Evolutionary conservation across 352 stramenopile species (phyloP), one percentile per base, ranked within the genome.

Genomic region (Hyaloperonospora brassicae): DNA sequence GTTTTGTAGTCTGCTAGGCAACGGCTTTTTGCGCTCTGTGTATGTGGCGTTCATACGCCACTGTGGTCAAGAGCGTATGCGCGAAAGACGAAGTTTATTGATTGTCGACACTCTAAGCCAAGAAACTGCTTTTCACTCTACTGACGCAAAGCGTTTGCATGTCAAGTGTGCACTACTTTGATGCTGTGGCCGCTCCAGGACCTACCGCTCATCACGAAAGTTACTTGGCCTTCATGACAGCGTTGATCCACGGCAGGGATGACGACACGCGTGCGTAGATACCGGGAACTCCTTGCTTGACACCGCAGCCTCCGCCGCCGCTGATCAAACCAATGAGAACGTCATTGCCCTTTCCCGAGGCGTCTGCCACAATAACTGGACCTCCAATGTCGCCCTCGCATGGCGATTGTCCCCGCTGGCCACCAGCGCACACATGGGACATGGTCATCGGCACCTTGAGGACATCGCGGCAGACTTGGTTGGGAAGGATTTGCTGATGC

Each of bases 321-420:
- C 51, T 70, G 6, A 77, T 59, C 14, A 84, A 21, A 14, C 79
- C 79, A 5, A 85, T 68, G 9, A 84, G 36, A 5, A 68, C 53
- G 70, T 81, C 54, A 59, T 67, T 48, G 40, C 48, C 35, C 48
- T 65, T 46, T 30, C 49, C 53, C 36, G 44, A 47, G 22, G n/a
- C 45, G 25, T 65, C 55, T 40, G 68, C 51, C 25, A 56, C 54
- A 25, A 71, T 51, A 9, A 74, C 45, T 0, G 64, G 68, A 25
- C 69, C 62, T 23, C 69, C 69, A 2, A 39, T 64, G 48, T 77
- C 66, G 13, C 63, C 61, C 41, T 66, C 30, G 56, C 69, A 75
- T 27, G 66, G 39, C n/a, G 57, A 64, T 34, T 72, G 58, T n/a
- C 52, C 56, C 17, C 51, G 24, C 13, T 53, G 30, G 10, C 58